Conservation (phyloP, 2,329 filamentous ascomycete species). For the Beauveria caledonica region DNA sequence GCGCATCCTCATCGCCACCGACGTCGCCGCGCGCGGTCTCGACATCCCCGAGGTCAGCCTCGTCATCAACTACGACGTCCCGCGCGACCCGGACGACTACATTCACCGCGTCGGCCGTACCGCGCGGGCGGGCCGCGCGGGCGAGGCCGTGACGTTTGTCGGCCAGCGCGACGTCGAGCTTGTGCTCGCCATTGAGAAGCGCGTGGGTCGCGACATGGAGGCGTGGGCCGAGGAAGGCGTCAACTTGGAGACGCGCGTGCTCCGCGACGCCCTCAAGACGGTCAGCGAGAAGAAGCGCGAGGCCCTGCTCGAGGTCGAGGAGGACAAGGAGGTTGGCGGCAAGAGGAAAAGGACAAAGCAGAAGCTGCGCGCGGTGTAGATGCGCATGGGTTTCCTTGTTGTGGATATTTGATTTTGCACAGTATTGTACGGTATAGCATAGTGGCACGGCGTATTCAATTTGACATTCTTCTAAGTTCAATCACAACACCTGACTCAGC, state of each 20-base stretch:
- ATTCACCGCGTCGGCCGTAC: constrained; percentile 95
- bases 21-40: constrained; percentile 87
- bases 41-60: constrained; percentile 89
- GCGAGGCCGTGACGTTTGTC: constrained; percentile 79
- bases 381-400: background rate
- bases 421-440: background rate
- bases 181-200: constrained; percentile 78
- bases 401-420: background rate
- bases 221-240: constrained; percentile 86
- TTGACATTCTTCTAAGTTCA: background rate
- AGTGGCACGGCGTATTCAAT: background rate
- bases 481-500: background rate
- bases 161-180: constrained; percentile 89
- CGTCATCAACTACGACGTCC: constrained; percentile 93
- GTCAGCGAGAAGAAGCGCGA: constrained; percentile 96
- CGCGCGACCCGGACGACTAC: constrained; percentile 93
- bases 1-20: constrained; percentile 85
- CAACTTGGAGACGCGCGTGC: constrained; percentile 83
- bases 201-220: constrained; percentile 73
- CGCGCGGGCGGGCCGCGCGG: constrained; percentile 77
- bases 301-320: constrained; percentile 82
- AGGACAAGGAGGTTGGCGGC: constrained; percentile 85
- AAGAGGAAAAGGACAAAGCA: constrained; percentile 59
- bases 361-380: constrained; percentile 38
- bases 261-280: constrained; percentile 76